Evolutionary conservation across 805 yeast species (phyloP), one percentile per base, ranked within the genome.

Genomic region (Cyberlindnera galapagoensis): DNA sequence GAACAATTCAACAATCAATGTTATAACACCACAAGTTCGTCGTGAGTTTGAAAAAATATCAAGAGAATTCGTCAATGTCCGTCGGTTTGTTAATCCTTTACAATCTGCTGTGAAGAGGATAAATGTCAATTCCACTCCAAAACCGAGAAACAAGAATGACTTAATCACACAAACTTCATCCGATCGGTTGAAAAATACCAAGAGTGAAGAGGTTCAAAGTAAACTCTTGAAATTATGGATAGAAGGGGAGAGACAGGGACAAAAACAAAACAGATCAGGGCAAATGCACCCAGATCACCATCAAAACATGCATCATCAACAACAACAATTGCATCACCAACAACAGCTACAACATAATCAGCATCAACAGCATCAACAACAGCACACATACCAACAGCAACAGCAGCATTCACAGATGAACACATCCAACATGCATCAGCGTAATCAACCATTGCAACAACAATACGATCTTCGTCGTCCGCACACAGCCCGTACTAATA

Each of bases 11-110:
- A 40, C 35, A 24, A 31, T 26, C 4, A 17, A 13, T 11, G 11
- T n/a, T 11, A 31, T 28, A 9, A 70, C 59, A 30, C 60, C 78
- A 14, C 80, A 73, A 39, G 67, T 74, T 7, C 67, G 84, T 43
- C 69, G 85, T n/a, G 92, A 82, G 49, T 81, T 76, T 49, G 95
- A 85, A 52, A 66, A 84, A 39, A 67, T 82, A 20, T 74, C 87
- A 10, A 65, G 88, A 39, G 94, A 84, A 48, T 81, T 76, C 42
- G 60, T 76, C 26, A 80, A 72, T 43, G 77, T 81, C 0, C 60
- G 87, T 48, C 64, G 92, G 38, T 73, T 78, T 54, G 60, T 62
- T 24, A 84, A 84, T 43, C 94, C 95, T 1, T 59, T 82, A 3
- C 69, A 71, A 5, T 81, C 75, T 29, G 71, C 85, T 3, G 54